Conservation (phyloP, 1,284 basidiomycete genomes). For the Microbotryum scabiosae region DNA sequence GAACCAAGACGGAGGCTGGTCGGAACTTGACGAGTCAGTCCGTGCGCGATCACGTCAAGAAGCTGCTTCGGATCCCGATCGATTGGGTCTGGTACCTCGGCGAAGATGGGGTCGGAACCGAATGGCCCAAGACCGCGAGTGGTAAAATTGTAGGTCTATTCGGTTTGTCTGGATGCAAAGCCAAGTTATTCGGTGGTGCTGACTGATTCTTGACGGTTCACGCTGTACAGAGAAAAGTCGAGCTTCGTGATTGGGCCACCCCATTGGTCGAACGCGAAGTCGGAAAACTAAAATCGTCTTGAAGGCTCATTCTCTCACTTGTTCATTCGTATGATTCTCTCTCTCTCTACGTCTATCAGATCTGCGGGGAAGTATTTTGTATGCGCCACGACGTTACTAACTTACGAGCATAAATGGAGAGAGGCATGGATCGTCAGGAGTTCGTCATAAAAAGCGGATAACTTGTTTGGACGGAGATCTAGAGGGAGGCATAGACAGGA, state of each 20-base stretch:
- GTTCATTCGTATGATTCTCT: too few species aligned
- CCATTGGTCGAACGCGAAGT: neutral
- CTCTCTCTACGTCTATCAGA: too few species aligned
- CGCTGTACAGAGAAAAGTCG: conserved; percentile 5
- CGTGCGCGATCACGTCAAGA: neutral
- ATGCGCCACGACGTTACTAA: too few species aligned
- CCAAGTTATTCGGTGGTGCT: neutral
- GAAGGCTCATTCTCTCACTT: neutral
- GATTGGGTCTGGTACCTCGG: conserved; percentile 17
- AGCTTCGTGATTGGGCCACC: conserved; percentile 8
- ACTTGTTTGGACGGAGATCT: too few species aligned
- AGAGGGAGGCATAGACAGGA: too few species aligned
- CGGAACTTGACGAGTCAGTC: neutral
- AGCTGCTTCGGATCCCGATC: neutral
- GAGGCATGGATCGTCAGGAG: too few species aligned
- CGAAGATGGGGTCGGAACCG: conserved; percentile 3
- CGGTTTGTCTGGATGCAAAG: neutral
- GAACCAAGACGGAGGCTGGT: neutral
- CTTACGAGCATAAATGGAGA: too few species aligned
- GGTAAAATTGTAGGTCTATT: conserved; percentile 8
- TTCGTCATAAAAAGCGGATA: too few species aligned
- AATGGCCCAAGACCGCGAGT: conserved; percentile 4
- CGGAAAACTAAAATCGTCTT: neutral
- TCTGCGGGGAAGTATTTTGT: too few species aligned
- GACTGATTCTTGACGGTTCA: too few species aligned